Evolutionary conservation across 2,329 filamentous ascomycete species (phyloP).

Genomic region (Didymella keratinophila): DNA sequence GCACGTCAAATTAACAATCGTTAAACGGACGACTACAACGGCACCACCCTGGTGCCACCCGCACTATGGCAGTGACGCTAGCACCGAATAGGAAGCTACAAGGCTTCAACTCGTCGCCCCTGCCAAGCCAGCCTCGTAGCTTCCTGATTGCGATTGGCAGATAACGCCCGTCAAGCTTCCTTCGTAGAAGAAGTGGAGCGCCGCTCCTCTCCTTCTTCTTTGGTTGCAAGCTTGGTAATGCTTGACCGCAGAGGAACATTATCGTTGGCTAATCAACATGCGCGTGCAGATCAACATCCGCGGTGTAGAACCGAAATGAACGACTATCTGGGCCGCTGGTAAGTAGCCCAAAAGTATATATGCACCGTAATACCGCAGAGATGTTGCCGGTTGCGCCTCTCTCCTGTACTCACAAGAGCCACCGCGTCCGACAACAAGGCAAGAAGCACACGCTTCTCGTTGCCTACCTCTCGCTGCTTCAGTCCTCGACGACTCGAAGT

Average conservation of each 20-base stretch:
- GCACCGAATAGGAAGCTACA: constrained; percentile 20
- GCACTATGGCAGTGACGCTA: constrained; percentile 11
- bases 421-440: constrained; percentile 6
- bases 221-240: constrained; percentile 14
- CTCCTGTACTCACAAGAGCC: constrained; percentile 6
- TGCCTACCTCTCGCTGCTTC: constrained; percentile 1
- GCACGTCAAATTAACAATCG: constrained; percentile 7
- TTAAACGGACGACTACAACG: not conserved
- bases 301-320: constrained; percentile 4
- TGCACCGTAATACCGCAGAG: not conserved
- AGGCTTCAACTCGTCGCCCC: not conserved
- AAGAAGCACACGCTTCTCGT: not conserved
- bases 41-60: not conserved
- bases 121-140: not conserved
- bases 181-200: not conserved
- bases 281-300: constrained; percentile 10
- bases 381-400: constrained; percentile 8
- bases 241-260: constrained; percentile 2
- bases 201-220: constrained; percentile 9
- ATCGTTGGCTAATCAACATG: constrained; percentile 9
- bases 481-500: not conserved
- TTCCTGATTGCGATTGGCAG: constrained; percentile 15
- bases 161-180: constrained; percentile 21
- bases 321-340: not conserved
- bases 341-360: constrained; percentile 11